These are phyloP conservation scores for Coemansia sp. DNA, from an alignment of 192 early-diverging fungal species.

Conservation along the genomic window DNA sequence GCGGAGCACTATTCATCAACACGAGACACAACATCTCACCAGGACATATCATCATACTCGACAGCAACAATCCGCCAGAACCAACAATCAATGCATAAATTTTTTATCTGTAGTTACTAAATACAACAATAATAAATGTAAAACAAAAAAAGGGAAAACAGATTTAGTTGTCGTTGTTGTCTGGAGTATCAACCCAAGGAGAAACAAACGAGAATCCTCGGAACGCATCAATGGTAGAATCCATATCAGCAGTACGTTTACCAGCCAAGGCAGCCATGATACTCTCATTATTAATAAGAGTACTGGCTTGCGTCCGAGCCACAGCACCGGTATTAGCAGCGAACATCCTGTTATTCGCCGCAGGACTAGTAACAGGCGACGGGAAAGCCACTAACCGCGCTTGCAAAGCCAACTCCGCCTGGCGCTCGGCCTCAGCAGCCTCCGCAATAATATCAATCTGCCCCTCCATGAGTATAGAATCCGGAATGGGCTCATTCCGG, in stretches of 20 bases:
- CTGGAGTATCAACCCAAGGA: constrained; percentile 42
- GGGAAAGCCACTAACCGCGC: constrained; percentile 44
- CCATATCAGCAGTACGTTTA: neutral
- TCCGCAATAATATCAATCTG: constrained; percentile 44
- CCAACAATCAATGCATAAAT: neutral
- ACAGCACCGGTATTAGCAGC: neutral
- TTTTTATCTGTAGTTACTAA: too few species aligned
- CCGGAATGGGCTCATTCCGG: constrained; percentile 54
- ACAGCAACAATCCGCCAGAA: neutral
- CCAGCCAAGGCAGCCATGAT: neutral
- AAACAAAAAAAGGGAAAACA: neutral
- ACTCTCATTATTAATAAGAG: constrained; percentile 2
- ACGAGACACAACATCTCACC: neutral
- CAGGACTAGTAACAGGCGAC: constrained; percentile 28
- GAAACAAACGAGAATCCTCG: constrained; percentile 58
- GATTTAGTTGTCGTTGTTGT: constrained; percentile 16
- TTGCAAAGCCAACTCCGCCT: constrained; percentile 45
- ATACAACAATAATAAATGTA: neutral
- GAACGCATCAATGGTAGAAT: constrained; percentile 33
- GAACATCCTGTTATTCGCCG: neutral
- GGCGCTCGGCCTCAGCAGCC: constrained; percentile 46
- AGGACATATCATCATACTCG: neutral
- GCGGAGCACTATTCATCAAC: neutral
- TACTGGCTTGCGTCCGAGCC: neutral
- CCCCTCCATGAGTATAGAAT: constrained; percentile 47